Conservation (phyloP, 1,284 basidiomycete species). For the Dichomitus squalens region DNA sequence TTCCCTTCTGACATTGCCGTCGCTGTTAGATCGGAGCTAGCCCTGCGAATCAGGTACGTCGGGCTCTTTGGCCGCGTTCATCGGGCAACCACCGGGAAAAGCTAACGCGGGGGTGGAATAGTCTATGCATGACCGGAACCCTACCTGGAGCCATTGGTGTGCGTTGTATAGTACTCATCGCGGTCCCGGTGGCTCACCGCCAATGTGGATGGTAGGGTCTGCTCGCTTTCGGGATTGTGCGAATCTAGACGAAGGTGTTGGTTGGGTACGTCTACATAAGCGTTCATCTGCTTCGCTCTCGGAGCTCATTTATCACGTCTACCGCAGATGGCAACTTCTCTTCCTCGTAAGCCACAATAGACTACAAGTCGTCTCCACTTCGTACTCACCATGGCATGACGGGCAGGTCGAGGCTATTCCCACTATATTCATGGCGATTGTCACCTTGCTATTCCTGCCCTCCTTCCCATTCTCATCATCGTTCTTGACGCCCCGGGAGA, state of each 20-base stretch:
- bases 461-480: constrained; percentile 41
- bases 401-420: constrained; percentile 54
- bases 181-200: not conserved
- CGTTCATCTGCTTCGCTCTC: not conserved
- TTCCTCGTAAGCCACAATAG: constrained; percentile 44
- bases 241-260: constrained; percentile 47
- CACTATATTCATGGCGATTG: constrained; percentile 48
- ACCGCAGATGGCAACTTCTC: constrained; percentile 54
- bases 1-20: not conserved
- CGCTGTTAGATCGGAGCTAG: constrained; percentile 47
- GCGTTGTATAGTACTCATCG: constrained; percentile 5
- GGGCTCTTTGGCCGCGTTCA: no score
- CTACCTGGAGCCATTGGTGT: constrained; percentile 58
- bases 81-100: not conserved
- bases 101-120: constrained; percentile 16
- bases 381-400: not conserved
- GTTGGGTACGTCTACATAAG: constrained; percentile 38
- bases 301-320: not conserved
- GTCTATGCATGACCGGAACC: constrained; percentile 56
- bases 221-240: constrained; percentile 54
- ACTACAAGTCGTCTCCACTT: not conserved
- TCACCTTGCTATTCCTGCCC: constrained; percentile 49
- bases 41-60: constrained; percentile 47
- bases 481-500: constrained; percentile 45
- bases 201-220: constrained; percentile 40